These are phyloP conservation scores for Torulaspora gathmanii DNA, from an alignment of 805 yeast genomes.

Conservation along the genomic window DNA sequence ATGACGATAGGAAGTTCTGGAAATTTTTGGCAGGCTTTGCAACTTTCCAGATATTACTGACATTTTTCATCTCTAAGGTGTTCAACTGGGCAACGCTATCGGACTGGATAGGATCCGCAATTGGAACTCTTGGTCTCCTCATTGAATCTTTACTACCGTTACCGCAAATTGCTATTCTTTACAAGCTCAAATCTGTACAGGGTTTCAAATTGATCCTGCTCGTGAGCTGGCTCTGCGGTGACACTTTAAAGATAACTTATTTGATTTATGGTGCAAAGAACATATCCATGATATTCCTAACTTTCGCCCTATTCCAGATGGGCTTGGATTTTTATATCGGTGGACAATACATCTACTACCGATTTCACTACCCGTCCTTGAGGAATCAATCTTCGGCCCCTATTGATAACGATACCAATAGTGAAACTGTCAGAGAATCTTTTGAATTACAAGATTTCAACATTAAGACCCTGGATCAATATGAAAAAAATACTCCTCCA, in stretches of 20 bases:
- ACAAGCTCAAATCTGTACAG: constrained; percentile 61
- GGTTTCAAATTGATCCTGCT: constrained; percentile 74
- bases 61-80: constrained; percentile 31
- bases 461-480: constrained; percentile 2
- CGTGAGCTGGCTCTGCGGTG: constrained; percentile 87
- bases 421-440: constrained; percentile 6
- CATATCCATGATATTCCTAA: constrained; percentile 57
- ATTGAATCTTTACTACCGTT: constrained; percentile 70
- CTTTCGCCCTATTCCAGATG: constrained; percentile 77
- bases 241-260: constrained; percentile 69
- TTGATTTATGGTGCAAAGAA: constrained; percentile 70
- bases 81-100: constrained; percentile 46
- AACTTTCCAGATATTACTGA: constrained; percentile 35
- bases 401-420: constrained; percentile 1
- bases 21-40: constrained; percentile 50
- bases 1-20: constrained; percentile 55
- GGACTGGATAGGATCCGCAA: constrained; percentile 45
- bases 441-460: constrained; percentile 18
- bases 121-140: constrained; percentile 63
- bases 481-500: constrained; percentile 10
- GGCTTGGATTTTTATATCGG: constrained; percentile 66
- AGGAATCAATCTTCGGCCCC: constrained; percentile 3
- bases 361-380: constrained; percentile 34
- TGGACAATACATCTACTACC: constrained; percentile 65
- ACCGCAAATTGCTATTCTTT: constrained; percentile 69